Base-by-base conservation (phyloP, 441 rosid genomes). In the Aleurites moluccanus region DNA sequence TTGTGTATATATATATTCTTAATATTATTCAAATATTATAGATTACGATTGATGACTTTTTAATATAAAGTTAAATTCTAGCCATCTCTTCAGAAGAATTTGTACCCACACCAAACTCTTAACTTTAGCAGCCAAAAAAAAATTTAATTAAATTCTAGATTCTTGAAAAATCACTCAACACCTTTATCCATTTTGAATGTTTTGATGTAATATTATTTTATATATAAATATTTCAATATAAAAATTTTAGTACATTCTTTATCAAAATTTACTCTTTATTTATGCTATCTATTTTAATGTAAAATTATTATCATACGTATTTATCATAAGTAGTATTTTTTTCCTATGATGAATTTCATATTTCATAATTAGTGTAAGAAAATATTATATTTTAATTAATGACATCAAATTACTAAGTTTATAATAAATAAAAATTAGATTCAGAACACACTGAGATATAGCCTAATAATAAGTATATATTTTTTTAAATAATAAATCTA, bases 11-110 rank as follows among this genome's bases (percentile, higher is more conserved):
- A n/a, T 61, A 16, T 50, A 15, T 25, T 1, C 33, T 42, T 3
- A 42, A 11, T 6, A 10, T n/a, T 42, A 50, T 64, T 74, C n/a
- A 47, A 45, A 60, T 20, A 6, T 47, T 5, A 53, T 68, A 20
- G 57, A 35, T 74, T 64, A n/a, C n/a, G 57, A 35, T 61, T 33
- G 52, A 65, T 62, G 69, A 56, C 33, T 20, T 47, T 42, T 49
- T 56, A 30, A 7, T 45, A 10, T 56, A 30, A 27, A 59, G 63
- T 20, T 30, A 21, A 18, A 67, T 67, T 49, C 42, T 16, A 56
- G 6, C n/a, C 44, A 66, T 27, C 52, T 20, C 23, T 15, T 16
- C 25, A 28, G 21, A 27, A 44, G 55, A 64, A 79, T 56, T 53
- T 23, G 38, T 57, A 2, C 18, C 42, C 40, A 33, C 18, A 33